phyloP scores from a whole-genome alignment of 2,329 filamentous ascomycete genomes.

The Parasarocladium wereldwijsianum region DNA sequence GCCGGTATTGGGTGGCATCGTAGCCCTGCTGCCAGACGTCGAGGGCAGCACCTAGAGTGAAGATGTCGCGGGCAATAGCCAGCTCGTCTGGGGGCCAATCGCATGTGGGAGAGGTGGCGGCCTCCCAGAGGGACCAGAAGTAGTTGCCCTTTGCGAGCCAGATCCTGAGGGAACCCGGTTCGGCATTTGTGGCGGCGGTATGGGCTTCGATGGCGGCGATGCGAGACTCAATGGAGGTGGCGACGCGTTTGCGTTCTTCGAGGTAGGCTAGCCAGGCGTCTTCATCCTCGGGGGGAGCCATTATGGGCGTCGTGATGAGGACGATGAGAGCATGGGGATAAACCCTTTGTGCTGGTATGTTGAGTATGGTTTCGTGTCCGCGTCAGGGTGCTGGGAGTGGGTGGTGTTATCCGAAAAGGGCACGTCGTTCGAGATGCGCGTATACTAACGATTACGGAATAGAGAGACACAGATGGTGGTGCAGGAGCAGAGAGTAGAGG shows the following conservation, averaged over 20 bases:
- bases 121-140: constrained; percentile 55
- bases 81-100: constrained; percentile 54
- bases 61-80: constrained; percentile 53
- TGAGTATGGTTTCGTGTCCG: no score
- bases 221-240: constrained; percentile 49
- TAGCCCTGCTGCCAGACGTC: constrained; percentile 60
- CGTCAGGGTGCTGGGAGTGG: no score
- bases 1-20: constrained; percentile 55
- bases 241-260: constrained; percentile 50
- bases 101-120: constrained; percentile 40
- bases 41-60: constrained; percentile 51
- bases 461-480: no score
- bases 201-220: constrained; percentile 58
- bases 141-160: constrained; percentile 72
- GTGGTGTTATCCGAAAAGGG: no score
- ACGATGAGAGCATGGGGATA: not conserved
- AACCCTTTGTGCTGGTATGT: no score
- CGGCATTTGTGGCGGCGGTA: constrained; percentile 53
- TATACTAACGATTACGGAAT: no score
- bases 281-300: constrained; percentile 53
- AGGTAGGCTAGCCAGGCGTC: constrained; percentile 65
- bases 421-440: no score
- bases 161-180: constrained; percentile 57
- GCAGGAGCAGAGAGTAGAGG: no score
- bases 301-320: constrained; percentile 13